These are phyloP conservation scores for Fusarium sp. DNA, from an alignment of 2,329 filamentous ascomycete species.

Conservation along the genomic window DNA sequence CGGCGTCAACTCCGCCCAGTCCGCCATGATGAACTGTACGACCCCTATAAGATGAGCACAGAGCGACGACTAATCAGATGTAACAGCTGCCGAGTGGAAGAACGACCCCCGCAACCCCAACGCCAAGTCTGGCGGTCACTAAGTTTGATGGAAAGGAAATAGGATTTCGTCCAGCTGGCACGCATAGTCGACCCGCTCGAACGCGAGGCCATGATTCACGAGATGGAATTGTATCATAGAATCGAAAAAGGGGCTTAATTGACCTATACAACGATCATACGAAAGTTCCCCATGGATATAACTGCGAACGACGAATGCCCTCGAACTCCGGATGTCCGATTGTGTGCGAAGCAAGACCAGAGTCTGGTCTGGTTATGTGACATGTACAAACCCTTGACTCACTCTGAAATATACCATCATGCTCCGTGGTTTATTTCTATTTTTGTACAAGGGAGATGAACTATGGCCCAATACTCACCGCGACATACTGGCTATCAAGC, in stretches of 20 bases:
- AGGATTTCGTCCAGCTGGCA: constrained; percentile 37
- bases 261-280: constrained; percentile 43
- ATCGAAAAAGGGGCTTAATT: constrained; percentile 49
- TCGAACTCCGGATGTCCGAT: constrained; percentile 6
- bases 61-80: constrained; percentile 41
- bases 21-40: constrained; percentile 79
- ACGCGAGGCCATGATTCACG: constrained; percentile 34
- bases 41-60: constrained; percentile 2
- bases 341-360: neutral
- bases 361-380: neutral
- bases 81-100: constrained; percentile 89
- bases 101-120: constrained; percentile 93
- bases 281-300: neutral
- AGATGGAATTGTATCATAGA: constrained; percentile 57
- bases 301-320: neutral
- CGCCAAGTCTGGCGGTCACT: constrained; percentile 60
- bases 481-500: constrained; percentile 59
- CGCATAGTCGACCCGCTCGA: constrained; percentile 43
- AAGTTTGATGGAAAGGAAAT: constrained; percentile 43
- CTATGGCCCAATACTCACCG: constrained; percentile 72
- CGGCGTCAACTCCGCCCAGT: constrained; percentile 87
- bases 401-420: constrained; percentile 79
- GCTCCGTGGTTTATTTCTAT: constrained; percentile 80
- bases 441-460: constrained; percentile 84
- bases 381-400: constrained; percentile 69